Conservation (phyloP, 179 eudicot genomes). For the Spergularia azorica region DNA sequence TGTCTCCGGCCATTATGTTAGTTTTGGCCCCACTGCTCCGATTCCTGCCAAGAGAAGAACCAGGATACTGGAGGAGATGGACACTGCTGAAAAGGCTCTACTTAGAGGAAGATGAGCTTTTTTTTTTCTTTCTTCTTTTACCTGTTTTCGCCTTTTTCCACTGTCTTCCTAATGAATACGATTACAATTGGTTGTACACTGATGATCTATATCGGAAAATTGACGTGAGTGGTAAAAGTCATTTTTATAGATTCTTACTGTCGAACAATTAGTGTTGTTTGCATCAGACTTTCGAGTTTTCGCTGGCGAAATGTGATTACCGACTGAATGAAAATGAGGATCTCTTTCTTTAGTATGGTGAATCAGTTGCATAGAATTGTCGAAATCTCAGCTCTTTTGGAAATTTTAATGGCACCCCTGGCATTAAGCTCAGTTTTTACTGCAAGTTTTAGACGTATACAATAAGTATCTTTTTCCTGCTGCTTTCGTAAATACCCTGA, state of each 20-base stretch:
- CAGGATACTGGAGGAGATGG: slow-evolving; percentile 90
- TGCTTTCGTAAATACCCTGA: too few species aligned
- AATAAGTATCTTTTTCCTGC: too few species aligned
- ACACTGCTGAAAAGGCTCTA: slow-evolving; percentile 82
- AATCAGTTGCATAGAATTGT: too few species aligned
- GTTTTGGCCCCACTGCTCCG: slow-evolving; percentile 94
- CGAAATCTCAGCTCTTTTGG: too few species aligned
- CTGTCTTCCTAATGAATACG: not conserved
- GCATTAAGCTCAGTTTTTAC: too few species aligned
- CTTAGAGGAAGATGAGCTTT: slow-evolving; percentile 62
- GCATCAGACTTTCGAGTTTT: not conserved
- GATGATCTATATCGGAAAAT: slow-evolving; percentile 15
- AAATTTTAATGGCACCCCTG: too few species aligned
- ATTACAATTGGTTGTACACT: slow-evolving; percentile 1
- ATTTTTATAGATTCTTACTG: not conserved
- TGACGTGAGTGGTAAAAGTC: slow-evolving; percentile 27
- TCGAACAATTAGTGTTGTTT: not conserved
- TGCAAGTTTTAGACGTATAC: too few species aligned
- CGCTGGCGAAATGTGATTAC: not conserved
- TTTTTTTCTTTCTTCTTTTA: not conserved
- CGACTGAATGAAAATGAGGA: not conserved
- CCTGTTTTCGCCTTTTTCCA: not conserved
- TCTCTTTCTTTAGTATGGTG: not conserved
- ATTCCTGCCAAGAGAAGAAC: slow-evolving; percentile 87
- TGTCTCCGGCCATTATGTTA: slow-evolving; percentile 93